These are phyloP conservation scores for Penicillium fimorum DNA, from an alignment of 495 filamentous ascomycete species.

Conservation along the genomic window DNA sequence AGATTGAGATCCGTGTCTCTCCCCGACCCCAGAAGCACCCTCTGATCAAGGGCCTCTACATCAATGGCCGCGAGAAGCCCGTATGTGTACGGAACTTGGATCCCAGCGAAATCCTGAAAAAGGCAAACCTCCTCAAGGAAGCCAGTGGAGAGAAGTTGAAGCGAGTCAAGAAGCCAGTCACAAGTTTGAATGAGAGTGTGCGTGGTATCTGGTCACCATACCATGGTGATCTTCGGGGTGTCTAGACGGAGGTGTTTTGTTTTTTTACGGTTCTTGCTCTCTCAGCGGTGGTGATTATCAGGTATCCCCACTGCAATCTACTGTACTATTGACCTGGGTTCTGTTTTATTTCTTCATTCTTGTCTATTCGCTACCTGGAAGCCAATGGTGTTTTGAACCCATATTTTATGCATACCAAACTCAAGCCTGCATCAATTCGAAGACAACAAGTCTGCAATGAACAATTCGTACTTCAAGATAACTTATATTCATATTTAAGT, in stretches of 20 bases:
- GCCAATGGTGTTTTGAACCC: slow-evolving; percentile 2
- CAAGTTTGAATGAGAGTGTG: slow-evolving; percentile 85
- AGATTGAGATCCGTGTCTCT: slow-evolving; percentile 86
- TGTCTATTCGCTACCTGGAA: slow-evolving; percentile 14
- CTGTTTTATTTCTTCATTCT: slow-evolving; percentile 16
- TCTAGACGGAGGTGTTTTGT: slow-evolving; percentile 34
- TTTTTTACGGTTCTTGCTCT: slow-evolving; percentile 21
- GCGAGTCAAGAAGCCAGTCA: slow-evolving; percentile 75
- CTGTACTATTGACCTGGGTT: slow-evolving; percentile 37
- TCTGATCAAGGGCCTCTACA: slow-evolving; percentile 79
- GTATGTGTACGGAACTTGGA: slow-evolving; percentile 88
- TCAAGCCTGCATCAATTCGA: slow-evolving; percentile 7
- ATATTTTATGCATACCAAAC: slow-evolving; percentile 18
- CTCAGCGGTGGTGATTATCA: slow-evolving; percentile 17
- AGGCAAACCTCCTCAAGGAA: slow-evolving; percentile 75
- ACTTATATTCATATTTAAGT: too few relatives aligned
- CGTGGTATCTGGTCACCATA: slow-evolving; percentile 94
- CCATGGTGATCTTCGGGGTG: slow-evolving; percentile 61
- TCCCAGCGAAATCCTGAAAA: slow-evolving; percentile 74
- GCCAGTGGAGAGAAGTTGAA: slow-evolving; percentile 84
- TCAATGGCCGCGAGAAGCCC: slow-evolving; percentile 83
- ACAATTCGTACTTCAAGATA: neutral
- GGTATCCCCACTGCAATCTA: slow-evolving; percentile 18
- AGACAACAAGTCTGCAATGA: slow-evolving; percentile 3
- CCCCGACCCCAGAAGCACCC: slow-evolving; percentile 86